Conservation (phyloP, 352 stramenopile species). For the Globisporangium nagaii region DNA sequence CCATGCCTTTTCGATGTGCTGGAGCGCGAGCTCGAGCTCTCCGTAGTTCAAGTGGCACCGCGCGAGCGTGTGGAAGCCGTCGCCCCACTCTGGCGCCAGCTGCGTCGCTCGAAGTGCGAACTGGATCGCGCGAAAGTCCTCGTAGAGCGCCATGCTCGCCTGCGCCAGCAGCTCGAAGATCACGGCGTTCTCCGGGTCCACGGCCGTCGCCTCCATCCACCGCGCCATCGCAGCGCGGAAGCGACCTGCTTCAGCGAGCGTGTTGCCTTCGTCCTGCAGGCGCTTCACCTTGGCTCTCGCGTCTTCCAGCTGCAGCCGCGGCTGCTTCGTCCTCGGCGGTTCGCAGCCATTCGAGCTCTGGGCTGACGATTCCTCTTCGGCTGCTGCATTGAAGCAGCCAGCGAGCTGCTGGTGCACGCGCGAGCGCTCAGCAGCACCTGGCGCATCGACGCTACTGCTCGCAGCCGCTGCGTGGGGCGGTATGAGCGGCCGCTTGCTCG, state of each 20-base stretch:
- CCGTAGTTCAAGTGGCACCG: conserved; percentile 77
- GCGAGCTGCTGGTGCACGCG: not conserved
- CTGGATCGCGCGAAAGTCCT: conserved; percentile 76
- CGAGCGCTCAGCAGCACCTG: not conserved
- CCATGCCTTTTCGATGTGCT: conserved; percentile 45
- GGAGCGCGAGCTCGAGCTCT: conserved; percentile 55
- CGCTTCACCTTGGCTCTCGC: conserved; percentile 40
- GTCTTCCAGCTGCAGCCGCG: conserved; percentile 50
- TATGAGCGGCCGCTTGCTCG: conserved; percentile 4
- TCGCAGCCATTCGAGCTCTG: not conserved
- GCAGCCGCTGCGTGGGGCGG: too few species aligned
- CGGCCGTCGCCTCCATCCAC: conserved; percentile 51
- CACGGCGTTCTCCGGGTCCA: conserved; percentile 38
- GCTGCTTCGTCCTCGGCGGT: conserved; percentile 4
- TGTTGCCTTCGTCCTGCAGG: conserved; percentile 74
- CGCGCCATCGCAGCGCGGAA: conserved; percentile 61
- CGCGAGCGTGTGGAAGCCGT: conserved; percentile 64
- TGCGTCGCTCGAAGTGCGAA: conserved; percentile 53
- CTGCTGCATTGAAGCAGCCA: conserved; percentile 5
- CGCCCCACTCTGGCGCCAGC: conserved; percentile 50
- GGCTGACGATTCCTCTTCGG: conserved; percentile 2
- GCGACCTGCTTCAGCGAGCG: conserved; percentile 53
- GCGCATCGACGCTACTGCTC: too few species aligned
- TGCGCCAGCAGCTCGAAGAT: conserved; percentile 72
- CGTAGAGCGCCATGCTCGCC: conserved; percentile 54